Evolutionary conservation across 2,329 filamentous ascomycete genomes (phyloP), one percentile per base, ranked within the genome.

Genomic region (Phoma sp.): DNA sequence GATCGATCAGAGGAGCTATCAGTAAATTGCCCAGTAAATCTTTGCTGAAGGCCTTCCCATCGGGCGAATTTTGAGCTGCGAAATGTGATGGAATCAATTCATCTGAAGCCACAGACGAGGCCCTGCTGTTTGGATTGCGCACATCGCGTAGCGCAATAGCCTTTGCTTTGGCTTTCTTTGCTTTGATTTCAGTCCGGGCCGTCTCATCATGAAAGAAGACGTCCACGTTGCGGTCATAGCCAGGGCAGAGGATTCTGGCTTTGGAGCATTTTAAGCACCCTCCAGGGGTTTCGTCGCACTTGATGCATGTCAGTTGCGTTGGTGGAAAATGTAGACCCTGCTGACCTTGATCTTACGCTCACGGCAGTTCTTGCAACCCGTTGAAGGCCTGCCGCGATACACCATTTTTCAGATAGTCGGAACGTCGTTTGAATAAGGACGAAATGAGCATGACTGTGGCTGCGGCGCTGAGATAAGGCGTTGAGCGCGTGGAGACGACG

Each of bases 301-400:
- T 45, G 3, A 1, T 14, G n/a, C 11, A 11, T 3, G 42, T 57
- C 12, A 57, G 47, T 21, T n/a, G n/a, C n/a, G n/a, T n/a, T n/a
- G n/a, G n/a, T n/a, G n/a, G n/a, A n/a, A n/a, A n/a, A n/a, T n/a
- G n/a, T n/a, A n/a, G n/a, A n/a, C n/a, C n/a, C 39, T 14, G 56
- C 69, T 50, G 42, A 77, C 75, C 64, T 75, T 76, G 36, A 77
- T 69, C 55, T 77, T 78, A 39, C 75, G 69, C 42, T 76, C 67
- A n/a, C 75, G 69, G 59, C 76, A 78, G 42, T 60, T 71, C 40
- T 63, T 64, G 43, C 71, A 73, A 5, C 69, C 71, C 11, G 68
- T 72, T 7, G 68, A 72, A 2, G 71, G 71, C 15, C 62, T 65
- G 7, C 71, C 71, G 15, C 71, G 62, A 47, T 73, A 74, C 2